These are phyloP conservation scores for Gardenia jasminoides DNA, from an alignment of 257 asterid genomes.

Conservation along the genomic window DNA sequence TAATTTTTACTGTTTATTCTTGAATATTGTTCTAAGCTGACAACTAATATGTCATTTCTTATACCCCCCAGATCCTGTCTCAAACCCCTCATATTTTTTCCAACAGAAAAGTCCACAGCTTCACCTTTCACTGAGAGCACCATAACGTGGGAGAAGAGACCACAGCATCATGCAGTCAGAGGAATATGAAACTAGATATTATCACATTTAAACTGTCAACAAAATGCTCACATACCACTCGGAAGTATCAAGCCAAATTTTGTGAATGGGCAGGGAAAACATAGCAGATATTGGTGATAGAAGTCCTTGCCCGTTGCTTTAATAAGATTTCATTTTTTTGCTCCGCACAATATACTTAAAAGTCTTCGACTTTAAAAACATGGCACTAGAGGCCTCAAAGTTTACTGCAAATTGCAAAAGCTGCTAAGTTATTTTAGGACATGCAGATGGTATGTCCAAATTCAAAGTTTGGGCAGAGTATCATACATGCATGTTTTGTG, in stretches of 20 bases:
- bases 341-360: not conserved
- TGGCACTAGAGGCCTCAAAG: not conserved
- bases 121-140: not conserved
- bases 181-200: not conserved
- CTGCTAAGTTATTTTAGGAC: not conserved
- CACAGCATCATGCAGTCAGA: not conserved
- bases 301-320: not conserved
- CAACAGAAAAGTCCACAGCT: not conserved
- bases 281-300: not conserved
- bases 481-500: not conserved
- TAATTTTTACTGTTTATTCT: not conserved
- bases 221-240: too few relatives aligned
- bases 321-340: not conserved
- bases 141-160: not conserved
- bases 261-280: not conserved
- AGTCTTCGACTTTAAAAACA: not conserved
- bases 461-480: not conserved
- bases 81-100: not conserved
- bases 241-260: not conserved
- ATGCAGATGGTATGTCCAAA: slow-evolving; percentile 1
- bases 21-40: not conserved
- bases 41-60: not conserved
- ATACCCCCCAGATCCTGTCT: not conserved
- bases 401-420: not conserved
- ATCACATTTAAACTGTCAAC: not conserved